Conservation (phyloP, 1,284 basidiomycete genomes). For the Phlebopus sp. region DNA sequence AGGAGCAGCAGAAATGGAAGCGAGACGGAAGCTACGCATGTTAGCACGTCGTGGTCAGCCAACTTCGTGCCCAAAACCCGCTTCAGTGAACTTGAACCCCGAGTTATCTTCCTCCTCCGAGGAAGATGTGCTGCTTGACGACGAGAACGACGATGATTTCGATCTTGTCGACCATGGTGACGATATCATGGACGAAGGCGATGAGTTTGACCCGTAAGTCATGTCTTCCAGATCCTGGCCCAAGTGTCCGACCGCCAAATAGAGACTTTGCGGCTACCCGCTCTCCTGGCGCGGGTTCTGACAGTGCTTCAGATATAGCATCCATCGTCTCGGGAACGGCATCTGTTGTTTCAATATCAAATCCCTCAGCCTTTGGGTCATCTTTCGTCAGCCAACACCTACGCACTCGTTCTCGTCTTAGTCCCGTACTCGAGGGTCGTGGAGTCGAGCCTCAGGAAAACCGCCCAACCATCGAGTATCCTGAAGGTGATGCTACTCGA, state of each 20-base stretch:
- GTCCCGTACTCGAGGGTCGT: conserved; percentile 62
- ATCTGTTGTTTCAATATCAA: conserved; percentile 48
- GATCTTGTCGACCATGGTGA: conserved; percentile 48
- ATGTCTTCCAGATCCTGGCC: neutral
- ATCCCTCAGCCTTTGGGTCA: conserved; percentile 49
- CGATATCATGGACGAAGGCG: conserved; percentile 60
- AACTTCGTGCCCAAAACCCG: conserved; percentile 24
- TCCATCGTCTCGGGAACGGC: conserved; percentile 52
- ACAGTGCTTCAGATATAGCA: conserved; percentile 55
- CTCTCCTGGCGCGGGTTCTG: conserved; percentile 45
- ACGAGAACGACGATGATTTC: conserved; percentile 52
- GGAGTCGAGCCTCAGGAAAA: conserved; percentile 16
- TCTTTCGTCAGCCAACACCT: conserved; percentile 40
- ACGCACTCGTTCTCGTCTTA: conserved; percentile 53
- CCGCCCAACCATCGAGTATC: conserved; percentile 19
- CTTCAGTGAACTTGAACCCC: conserved; percentile 39
- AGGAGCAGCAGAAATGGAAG: conserved; percentile 77
- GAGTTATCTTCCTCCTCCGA: conserved; percentile 56
- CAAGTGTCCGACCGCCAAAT: conserved; percentile 3
- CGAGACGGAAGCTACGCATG: conserved; percentile 61
- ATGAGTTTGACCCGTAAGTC: conserved; percentile 74
- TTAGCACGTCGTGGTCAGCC: conserved; percentile 47
- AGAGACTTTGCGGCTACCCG: conserved; percentile 53
- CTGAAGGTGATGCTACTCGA: conserved; percentile 35
- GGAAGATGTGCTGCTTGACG: conserved; percentile 29